These are phyloP conservation scores for Diaporthe ampelina DNA, from an alignment of 2,329 filamentous ascomycete species.

Conservation along the genomic window DNA sequence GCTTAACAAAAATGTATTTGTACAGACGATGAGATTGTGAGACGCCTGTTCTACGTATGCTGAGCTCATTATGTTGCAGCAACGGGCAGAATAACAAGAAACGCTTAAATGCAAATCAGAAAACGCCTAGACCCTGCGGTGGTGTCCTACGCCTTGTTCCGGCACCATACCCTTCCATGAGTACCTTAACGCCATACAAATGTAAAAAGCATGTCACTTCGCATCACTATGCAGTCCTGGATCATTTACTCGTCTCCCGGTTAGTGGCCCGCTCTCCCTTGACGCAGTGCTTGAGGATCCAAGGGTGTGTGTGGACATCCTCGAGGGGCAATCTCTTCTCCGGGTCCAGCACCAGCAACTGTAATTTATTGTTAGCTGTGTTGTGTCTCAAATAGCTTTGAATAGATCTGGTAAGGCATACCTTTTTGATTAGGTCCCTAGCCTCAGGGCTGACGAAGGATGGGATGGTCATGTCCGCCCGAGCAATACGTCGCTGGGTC, in stretches of 20 bases:
- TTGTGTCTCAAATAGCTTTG: too few relatives aligned
- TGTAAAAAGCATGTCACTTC: slow-evolving; percentile 35
- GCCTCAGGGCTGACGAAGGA: slow-evolving; percentile 92
- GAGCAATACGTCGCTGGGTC: slow-evolving; percentile 90
- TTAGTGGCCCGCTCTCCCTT: slow-evolving; percentile 69
- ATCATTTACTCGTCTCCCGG: slow-evolving; percentile 60
- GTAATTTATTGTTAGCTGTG: slow-evolving; percentile 44
- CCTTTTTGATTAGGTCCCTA: slow-evolving; percentile 91
- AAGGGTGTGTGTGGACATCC: slow-evolving; percentile 89
- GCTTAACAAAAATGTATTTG: slow-evolving; percentile 38
- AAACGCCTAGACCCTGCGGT: slow-evolving; percentile 2
- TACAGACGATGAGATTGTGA: slow-evolving; percentile 29
- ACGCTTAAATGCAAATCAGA: slow-evolving; percentile 39
- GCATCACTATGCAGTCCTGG: slow-evolving; percentile 19
- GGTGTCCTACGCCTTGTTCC: slow-evolving; percentile 27
- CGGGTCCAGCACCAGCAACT: slow-evolving; percentile 92
- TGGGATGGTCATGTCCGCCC: slow-evolving; percentile 93
- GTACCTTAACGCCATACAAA: slow-evolving; percentile 40
- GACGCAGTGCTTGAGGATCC: slow-evolving; percentile 96
- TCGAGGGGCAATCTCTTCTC: slow-evolving; percentile 93
- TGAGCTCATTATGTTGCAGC: background rate
- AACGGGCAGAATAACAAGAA: slow-evolving; percentile 12
- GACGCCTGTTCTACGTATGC: slow-evolving; percentile 19
- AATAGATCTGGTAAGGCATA: slow-evolving; percentile 57
- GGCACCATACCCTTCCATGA: slow-evolving; percentile 3